phyloP scores from a whole-genome alignment of 1,284 basidiomycete species.

The Trametes polyzona region DNA sequence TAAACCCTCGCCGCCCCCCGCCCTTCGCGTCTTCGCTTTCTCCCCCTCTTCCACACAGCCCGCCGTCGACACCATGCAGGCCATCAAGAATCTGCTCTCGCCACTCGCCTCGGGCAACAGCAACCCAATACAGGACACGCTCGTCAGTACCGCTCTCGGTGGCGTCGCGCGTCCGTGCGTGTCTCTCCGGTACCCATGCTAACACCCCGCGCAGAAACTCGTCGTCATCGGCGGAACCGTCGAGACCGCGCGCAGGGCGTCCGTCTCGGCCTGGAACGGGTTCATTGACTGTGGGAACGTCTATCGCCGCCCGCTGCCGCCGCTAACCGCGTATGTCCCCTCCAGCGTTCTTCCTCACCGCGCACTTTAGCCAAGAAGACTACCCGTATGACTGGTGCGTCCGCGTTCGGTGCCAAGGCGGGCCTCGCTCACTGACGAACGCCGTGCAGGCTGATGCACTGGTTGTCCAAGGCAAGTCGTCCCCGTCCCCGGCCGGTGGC shows the following conservation, averaged over 20 bases:
- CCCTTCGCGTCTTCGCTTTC: slow-evolving; percentile 16
- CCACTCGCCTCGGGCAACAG: slow-evolving; percentile 31
- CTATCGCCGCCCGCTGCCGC: slow-evolving; percentile 3
- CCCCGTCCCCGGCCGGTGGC: too few relatives aligned
- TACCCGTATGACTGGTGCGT: slow-evolving; percentile 82
- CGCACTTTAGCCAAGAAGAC: slow-evolving; percentile 84
- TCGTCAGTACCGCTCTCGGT: slow-evolving; percentile 25
- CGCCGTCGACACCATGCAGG: slow-evolving; percentile 29
- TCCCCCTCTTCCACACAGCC: slow-evolving; percentile 9
- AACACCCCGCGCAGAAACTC: slow-evolving; percentile 30
- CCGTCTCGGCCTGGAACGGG: slow-evolving; percentile 82
- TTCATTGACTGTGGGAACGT: slow-evolving; percentile 76
- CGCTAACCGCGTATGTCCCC: slow-evolving; percentile 11
- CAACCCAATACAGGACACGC: slow-evolving; percentile 36
- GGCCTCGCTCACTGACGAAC: slow-evolving; percentile 12
- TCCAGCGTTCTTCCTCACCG: slow-evolving; percentile 83
- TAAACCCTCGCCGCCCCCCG: slow-evolving; percentile 18
- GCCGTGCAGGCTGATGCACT: slow-evolving; percentile 75
- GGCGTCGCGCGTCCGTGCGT: neutral
- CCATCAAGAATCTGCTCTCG: slow-evolving; percentile 36
- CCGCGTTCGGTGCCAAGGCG: slow-evolving; percentile 4
- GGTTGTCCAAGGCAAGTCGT: slow-evolving; percentile 72
- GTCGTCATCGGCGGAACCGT: slow-evolving; percentile 39
- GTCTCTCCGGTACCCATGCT: too few relatives aligned
- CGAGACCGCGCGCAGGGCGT: slow-evolving; percentile 43